A percentile compares a stretch with the other conserved stretches of the same genome.
Evolutionary conservation across 2,329 filamentous ascomycete species (phyloP).

Genomic region (Diaporthe longicolla): DNA sequence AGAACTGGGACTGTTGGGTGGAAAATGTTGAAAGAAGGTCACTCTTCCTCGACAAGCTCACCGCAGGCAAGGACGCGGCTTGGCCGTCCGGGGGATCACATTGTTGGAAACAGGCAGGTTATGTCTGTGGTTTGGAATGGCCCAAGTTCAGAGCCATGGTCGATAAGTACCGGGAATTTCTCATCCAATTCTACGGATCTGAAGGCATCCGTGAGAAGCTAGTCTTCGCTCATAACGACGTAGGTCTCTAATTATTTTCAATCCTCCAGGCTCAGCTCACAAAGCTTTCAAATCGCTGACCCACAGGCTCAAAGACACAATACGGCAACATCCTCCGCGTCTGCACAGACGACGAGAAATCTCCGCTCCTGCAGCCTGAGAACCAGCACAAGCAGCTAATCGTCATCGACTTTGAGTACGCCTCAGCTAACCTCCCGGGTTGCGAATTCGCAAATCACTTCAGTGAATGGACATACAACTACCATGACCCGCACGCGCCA

Average conservation of each 20-base stretch:
- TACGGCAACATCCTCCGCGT: conserved; percentile 95
- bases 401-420: conserved; percentile 99
- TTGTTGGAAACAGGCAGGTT: conserved; percentile 78
- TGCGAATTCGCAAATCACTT: conserved; percentile 98
- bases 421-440: conserved; percentile 87
- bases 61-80: conserved; percentile 43
- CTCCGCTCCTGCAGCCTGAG: conserved; percentile 87
- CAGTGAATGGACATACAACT: conserved; percentile 98
- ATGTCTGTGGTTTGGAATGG: conserved; percentile 90
- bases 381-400: conserved; percentile 97
- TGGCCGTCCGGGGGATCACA: conserved; percentile 49
- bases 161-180: conserved; percentile 81
- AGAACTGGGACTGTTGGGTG: conserved; percentile 96
- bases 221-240: conserved; percentile 98
- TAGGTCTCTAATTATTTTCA: conserved; percentile 59
- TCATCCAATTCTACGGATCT: conserved; percentile 78
- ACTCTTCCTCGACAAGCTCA: conserved; percentile 63
- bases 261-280: not conserved
- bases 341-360: conserved; percentile 77
- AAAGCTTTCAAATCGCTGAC: not conserved
- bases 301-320: conserved; percentile 77
- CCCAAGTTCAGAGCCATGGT: conserved; percentile 80
- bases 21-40: conserved; percentile 74
- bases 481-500: conserved; percentile 79
- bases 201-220: conserved; percentile 79